These are phyloP conservation scores for Mediolabrus comicus DNA, from an alignment of 108 stramenopile genomes.

Conservation along the genomic window DNA sequence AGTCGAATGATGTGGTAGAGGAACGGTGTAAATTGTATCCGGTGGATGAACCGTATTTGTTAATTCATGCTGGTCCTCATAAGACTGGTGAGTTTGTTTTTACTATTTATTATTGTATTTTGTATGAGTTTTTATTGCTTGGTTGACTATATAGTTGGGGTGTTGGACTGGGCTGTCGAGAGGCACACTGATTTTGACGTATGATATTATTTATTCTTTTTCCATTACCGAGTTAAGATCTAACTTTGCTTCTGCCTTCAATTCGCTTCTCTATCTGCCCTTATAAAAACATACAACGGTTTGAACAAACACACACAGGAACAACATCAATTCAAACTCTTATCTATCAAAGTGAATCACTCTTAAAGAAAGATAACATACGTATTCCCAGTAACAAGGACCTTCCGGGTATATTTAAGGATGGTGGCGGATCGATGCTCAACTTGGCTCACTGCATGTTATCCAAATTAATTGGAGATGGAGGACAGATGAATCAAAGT, in stretches of 20 bases:
- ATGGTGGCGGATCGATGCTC: background rate
- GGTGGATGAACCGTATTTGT: background rate
- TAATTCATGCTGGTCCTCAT: constrained; percentile 3
- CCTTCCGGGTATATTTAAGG: background rate
- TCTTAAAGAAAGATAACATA: background rate
- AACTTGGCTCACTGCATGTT: background rate
- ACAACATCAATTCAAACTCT: background rate
- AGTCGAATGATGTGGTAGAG: background rate
- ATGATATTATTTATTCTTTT: too few relatives aligned
- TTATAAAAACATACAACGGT: too few relatives aligned
- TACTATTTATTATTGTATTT: too few relatives aligned
- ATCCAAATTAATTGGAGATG: background rate
- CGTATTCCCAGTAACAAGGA: background rate
- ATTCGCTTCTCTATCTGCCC: too few relatives aligned
- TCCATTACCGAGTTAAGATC: too few relatives aligned
- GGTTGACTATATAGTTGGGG: too few relatives aligned
- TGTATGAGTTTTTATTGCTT: too few relatives aligned
- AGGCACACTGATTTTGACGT: too few relatives aligned
- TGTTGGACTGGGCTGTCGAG: too few relatives aligned
- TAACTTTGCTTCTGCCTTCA: too few relatives aligned
- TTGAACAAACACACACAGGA: too few relatives aligned
- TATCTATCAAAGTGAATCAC: background rate
- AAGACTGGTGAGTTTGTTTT: background rate
- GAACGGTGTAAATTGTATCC: background rate
- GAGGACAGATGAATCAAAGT: background rate